Conservation (phyloP, 768 basidiomycete species). For the Piloderma croceum region DNA sequence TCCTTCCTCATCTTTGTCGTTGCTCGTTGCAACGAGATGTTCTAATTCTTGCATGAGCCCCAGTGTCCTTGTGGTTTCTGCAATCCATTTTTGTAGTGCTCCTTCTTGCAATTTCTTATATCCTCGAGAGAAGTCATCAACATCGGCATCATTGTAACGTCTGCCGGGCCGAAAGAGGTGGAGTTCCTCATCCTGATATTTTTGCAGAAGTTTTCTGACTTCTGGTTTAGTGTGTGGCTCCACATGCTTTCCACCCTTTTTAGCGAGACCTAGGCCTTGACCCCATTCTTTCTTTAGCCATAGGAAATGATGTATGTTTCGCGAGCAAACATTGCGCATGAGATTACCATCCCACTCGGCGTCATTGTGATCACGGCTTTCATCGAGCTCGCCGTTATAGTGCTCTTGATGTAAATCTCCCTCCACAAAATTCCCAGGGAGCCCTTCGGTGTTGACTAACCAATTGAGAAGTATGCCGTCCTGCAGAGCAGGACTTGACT, state of each 20-base stretch:
- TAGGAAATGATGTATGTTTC: constrained; percentile 28
- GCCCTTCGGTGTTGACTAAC: constrained; percentile 26
- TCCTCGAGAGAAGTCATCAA: constrained; percentile 10
- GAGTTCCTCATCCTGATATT: constrained; percentile 14
- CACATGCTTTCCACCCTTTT: constrained; percentile 17
- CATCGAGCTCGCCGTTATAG: constrained; percentile 27
- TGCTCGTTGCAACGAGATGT: too few species aligned
- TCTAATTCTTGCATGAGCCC: too few species aligned
- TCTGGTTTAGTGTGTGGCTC: constrained; percentile 12
- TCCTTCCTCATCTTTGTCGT: too few species aligned
- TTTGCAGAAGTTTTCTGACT: constrained; percentile 13
- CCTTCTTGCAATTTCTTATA: constrained; percentile 11
- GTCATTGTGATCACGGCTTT: constrained; percentile 22
- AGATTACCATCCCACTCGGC: constrained; percentile 24
- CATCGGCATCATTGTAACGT: constrained; percentile 7
- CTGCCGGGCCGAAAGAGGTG: constrained; percentile 18
- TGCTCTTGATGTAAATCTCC: constrained; percentile 32
- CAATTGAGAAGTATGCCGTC: constrained; percentile 9
- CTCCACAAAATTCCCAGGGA: constrained; percentile 16
- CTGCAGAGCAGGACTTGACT: constrained; percentile 18
- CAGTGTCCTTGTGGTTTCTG: background rate
- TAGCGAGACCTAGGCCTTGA: constrained; percentile 15
- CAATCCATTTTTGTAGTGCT: constrained; percentile 7
- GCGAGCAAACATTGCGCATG: constrained; percentile 23
- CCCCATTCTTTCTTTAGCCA: constrained; percentile 26